Evolutionary conservation across 441 rosid genomes (phyloP).

Genomic region (Syzygium syzygioides): DNA sequence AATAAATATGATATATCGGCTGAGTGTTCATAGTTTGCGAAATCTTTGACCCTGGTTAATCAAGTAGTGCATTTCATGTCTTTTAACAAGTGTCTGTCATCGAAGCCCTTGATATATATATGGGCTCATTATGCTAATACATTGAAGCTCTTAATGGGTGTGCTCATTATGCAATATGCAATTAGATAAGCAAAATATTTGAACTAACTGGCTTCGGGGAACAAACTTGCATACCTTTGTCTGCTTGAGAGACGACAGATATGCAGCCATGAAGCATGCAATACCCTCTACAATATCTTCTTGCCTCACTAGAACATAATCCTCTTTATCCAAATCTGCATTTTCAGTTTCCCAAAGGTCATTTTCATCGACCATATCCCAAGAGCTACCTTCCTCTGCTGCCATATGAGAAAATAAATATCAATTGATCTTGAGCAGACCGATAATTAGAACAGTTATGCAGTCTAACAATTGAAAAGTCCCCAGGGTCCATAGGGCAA

Average conservation of each 20-base stretch:
- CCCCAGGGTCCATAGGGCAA: neutral
- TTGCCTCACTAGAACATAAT: conserved; percentile 81
- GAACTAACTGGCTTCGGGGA: neutral
- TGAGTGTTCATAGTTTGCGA: neutral
- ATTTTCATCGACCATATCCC: conserved; percentile 72
- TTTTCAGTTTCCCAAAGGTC: conserved; percentile 70
- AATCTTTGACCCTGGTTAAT: neutral
- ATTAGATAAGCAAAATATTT: neutral
- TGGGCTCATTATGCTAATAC: neutral
- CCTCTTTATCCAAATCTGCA: conserved; percentile 50
- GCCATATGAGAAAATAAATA: conserved; percentile 9
- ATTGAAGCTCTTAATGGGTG: neutral
- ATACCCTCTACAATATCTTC: conserved; percentile 95
- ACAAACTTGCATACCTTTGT: conserved; percentile 52
- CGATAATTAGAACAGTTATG: neutral
- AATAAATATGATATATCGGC: neutral
- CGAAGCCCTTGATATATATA: neutral
- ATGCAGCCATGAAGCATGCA: conserved; percentile 95
- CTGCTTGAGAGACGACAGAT: conserved; percentile 75
- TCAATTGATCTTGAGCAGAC: neutral
- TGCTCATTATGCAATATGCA: neutral
- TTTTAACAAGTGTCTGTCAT: neutral
- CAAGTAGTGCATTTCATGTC: neutral
- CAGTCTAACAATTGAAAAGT: neutral
- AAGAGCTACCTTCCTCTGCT: conserved; percentile 75